Percentiles rank a stretch among this genome's conserved stretches.
phyloP scores from a whole-genome alignment of 352 stramenopile species.

The Phytophthora aleatoria region DNA sequence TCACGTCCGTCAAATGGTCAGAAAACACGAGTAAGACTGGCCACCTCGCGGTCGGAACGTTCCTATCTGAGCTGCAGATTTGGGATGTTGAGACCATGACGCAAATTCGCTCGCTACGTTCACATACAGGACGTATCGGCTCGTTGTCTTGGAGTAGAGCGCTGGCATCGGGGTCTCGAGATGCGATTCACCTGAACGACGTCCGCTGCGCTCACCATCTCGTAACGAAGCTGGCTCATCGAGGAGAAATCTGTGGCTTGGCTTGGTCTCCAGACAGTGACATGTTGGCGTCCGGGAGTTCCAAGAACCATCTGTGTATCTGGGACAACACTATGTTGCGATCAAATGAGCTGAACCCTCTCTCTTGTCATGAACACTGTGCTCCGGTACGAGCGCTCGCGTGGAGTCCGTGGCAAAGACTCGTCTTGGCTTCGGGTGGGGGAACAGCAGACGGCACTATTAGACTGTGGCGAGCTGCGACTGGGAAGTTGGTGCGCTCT shows the following conservation, averaged over 20 bases:
- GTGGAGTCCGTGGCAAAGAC: slow-evolving; percentile 96
- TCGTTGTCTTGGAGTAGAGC: slow-evolving; percentile 91
- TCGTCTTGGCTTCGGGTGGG: slow-evolving; percentile 93
- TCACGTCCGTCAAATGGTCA: slow-evolving; percentile 95
- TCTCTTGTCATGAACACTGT: slow-evolving; percentile 80
- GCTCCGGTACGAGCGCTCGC: slow-evolving; percentile 96
- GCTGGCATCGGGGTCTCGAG: slow-evolving; percentile 90
- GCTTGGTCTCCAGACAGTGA: slow-evolving; percentile 93
- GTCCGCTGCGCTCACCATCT: slow-evolving; percentile 45
- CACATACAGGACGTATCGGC: slow-evolving; percentile 89
- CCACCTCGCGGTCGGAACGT: slow-evolving; percentile 93
- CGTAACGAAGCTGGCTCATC: slow-evolving; percentile 76
- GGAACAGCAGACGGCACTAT: slow-evolving; percentile 96
- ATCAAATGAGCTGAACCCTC: background rate
- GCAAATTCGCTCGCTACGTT: slow-evolving; percentile 88
- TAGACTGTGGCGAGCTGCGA: slow-evolving; percentile 96
- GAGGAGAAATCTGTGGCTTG: slow-evolving; percentile 97
- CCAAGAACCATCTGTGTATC: slow-evolving; percentile 95
- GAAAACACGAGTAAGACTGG: background rate
- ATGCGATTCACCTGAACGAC: slow-evolving; percentile 87
- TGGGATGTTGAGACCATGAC: slow-evolving; percentile 92
- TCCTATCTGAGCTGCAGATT: slow-evolving; percentile 90
- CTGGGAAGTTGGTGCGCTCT: slow-evolving; percentile 87
- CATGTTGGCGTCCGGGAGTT: slow-evolving; percentile 93
- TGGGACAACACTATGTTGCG: slow-evolving; percentile 75